Evolutionary conservation across 352 stramenopile species (phyloP).

Genomic region (Peronosclerospora sorghi): DNA sequence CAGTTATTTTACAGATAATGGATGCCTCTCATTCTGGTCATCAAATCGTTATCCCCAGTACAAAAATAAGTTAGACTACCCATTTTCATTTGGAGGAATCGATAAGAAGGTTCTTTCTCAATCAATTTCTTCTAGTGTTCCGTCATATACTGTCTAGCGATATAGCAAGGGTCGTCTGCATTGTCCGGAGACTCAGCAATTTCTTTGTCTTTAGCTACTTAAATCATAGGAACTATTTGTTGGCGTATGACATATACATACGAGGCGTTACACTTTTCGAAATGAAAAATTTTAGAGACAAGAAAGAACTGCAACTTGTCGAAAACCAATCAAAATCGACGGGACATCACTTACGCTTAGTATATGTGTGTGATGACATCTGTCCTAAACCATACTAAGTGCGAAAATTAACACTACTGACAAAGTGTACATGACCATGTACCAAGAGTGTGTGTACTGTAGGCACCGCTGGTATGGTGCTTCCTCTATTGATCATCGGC

Average conservation of each 20-base stretch:
- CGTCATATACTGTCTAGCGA: constrained; percentile 85
- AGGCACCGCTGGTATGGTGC: constrained; percentile 30
- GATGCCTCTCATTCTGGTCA: too few relatives aligned
- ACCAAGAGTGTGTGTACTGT: not conserved
- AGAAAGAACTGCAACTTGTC: not conserved
- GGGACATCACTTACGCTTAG: constrained; percentile 3
- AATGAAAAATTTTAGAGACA: not conserved
- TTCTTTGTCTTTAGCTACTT: constrained; percentile 35
- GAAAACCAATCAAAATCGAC: constrained; percentile 15
- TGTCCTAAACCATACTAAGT: constrained; percentile 5
- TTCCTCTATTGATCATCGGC: constrained; percentile 56
- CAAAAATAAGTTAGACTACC: too few relatives aligned
- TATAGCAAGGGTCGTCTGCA: constrained; percentile 67
- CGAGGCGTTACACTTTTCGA: constrained; percentile 5
- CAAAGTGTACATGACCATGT: not conserved
- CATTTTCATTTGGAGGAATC: too few relatives aligned
- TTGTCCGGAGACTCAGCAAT: constrained; percentile 32
- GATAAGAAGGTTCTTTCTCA: too few relatives aligned
- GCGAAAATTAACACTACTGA: not conserved
- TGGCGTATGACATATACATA: not conserved
- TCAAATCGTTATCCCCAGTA: too few relatives aligned
- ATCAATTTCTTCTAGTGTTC: too few relatives aligned
- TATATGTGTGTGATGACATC: constrained; percentile 3
- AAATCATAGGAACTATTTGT: constrained; percentile 50
- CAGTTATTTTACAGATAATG: too few relatives aligned